These are phyloP conservation scores for Alternaria alternata DNA, from an alignment of 2,329 filamentous ascomycete species.

Conservation along the genomic window DNA sequence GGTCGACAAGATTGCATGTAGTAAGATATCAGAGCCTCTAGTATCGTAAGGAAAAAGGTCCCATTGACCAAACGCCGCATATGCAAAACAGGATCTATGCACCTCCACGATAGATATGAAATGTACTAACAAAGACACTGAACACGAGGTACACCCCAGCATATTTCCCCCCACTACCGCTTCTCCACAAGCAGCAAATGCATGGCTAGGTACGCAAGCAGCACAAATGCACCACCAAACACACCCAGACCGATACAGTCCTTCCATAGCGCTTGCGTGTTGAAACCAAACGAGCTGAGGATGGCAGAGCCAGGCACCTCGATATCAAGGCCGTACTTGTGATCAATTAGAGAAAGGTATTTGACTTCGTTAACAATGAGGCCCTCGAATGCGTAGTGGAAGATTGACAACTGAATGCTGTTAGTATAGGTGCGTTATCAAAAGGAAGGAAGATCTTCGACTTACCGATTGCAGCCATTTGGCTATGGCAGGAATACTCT, in stretches of 20 bases:
- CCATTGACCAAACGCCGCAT: constrained; percentile 1
- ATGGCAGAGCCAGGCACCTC: constrained; percentile 95
- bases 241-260: constrained; percentile 83
- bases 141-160: neutral
- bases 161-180: constrained; percentile 61
- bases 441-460: constrained; percentile 20
- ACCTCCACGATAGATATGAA: neutral
- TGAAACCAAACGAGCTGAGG: constrained; percentile 91
- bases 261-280: constrained; percentile 83
- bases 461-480: constrained; percentile 85
- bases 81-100: neutral
- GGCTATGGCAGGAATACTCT: constrained; percentile 85
- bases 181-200: constrained; percentile 92
- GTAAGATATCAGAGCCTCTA: neutral
- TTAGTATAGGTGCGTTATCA: constrained; percentile 14
- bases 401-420: constrained; percentile 77
- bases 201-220: constrained; percentile 91
- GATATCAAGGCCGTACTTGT: constrained; percentile 96
- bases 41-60: neutral
- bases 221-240: constrained; percentile 82
- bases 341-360: constrained; percentile 86
- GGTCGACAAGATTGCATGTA: neutral
- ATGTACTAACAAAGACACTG: neutral
- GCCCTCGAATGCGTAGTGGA: constrained; percentile 97
- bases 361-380: constrained; percentile 97